Conservation (phyloP, 345 rosid genomes). For the Salix koriyanagi region DNA sequence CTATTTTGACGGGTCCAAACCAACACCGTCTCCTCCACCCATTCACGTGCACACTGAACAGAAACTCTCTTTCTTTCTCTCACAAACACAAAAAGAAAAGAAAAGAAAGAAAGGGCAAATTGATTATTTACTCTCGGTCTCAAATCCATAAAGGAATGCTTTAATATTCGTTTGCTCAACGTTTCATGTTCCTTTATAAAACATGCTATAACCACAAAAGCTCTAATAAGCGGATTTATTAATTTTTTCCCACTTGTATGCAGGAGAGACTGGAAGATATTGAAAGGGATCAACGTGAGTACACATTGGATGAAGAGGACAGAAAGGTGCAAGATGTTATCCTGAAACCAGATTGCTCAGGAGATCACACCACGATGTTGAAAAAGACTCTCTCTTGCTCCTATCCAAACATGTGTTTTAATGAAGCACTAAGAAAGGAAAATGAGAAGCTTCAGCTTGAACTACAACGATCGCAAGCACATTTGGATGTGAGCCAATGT, state of each 20-base stretch:
- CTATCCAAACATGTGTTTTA: conserved; percentile 78
- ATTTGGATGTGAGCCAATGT: conserved; percentile 74
- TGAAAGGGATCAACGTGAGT: conserved; percentile 86
- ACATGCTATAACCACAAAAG: neutral
- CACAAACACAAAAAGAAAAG: neutral
- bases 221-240: conserved; percentile 2
- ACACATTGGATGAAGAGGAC: conserved; percentile 88
- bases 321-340: conserved; percentile 80
- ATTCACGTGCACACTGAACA: no score
- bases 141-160: neutral
- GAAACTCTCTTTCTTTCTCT: neutral
- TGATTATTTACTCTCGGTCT: neutral
- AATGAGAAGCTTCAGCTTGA: conserved; percentile 75
- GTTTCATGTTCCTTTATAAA: neutral
- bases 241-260: conserved; percentile 6
- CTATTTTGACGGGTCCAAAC: no score
- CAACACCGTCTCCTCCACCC: no score
- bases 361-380: conserved; percentile 58
- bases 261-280: conserved; percentile 87
- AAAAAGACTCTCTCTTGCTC: conserved; percentile 83
- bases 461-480: conserved; percentile 77
- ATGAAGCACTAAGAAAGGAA: conserved; percentile 74
- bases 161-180: neutral
- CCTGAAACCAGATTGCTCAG: conserved; percentile 63
- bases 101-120: neutral